Evolutionary conservation across 148 eudicot species (phyloP).

Genomic region (Pouteria glomerata): DNA sequence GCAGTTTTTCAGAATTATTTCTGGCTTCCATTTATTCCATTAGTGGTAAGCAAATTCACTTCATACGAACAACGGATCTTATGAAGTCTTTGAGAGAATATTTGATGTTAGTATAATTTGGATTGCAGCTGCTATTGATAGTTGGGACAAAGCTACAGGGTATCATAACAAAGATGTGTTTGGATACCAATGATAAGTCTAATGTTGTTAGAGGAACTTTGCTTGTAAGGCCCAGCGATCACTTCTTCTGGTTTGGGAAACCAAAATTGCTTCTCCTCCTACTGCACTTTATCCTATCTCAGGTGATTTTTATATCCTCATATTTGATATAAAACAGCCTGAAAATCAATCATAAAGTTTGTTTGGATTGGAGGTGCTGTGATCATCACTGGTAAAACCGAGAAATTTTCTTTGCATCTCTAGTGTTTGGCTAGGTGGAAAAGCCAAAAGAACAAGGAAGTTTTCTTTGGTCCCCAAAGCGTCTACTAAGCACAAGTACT

Average conservation of each 20-base stretch:
- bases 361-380: too few relatives aligned
- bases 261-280: constrained; percentile 39
- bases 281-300: constrained; percentile 35
- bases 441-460: too few relatives aligned
- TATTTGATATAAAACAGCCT: too few relatives aligned
- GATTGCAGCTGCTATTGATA: constrained; percentile 37
- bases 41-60: constrained; percentile 35
- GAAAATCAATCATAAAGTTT: too few relatives aligned
- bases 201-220: constrained; percentile 29
- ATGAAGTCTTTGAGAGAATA: too few relatives aligned
- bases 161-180: constrained; percentile 37
- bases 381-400: too few relatives aligned
- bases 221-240: constrained; percentile 35
- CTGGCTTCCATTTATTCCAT: constrained; percentile 42
- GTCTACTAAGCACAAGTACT: too few relatives aligned
- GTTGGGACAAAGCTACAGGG: constrained; percentile 45
- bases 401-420: too few relatives aligned
- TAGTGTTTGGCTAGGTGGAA: too few relatives aligned
- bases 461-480: too few relatives aligned
- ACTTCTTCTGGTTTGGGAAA: constrained; percentile 36
- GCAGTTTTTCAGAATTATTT: constrained; percentile 30
- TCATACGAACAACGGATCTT: too few relatives aligned
- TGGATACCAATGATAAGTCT: constrained; percentile 31
- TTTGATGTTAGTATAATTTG: not conserved
- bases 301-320: constrained; percentile 19